Conservation (phyloP, 2,329 filamentous ascomycete genomes). For the Fusarium pseudonygamai region DNA sequence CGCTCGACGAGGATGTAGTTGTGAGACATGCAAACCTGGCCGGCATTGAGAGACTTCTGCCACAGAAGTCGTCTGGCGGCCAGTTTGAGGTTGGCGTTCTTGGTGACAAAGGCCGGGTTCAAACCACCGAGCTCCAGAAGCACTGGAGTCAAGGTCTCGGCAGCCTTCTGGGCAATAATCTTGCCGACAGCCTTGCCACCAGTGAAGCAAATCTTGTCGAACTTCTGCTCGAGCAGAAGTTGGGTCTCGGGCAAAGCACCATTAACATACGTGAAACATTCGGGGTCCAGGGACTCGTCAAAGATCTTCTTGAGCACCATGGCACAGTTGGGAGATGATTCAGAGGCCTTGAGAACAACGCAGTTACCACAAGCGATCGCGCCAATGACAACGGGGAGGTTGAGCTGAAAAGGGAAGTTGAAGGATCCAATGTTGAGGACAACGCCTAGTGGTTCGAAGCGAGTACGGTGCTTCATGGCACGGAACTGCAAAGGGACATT, state of each 20-base stretch:
- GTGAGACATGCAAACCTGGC: slow-evolving; percentile 91
- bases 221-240: slow-evolving; percentile 84
- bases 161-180: slow-evolving; percentile 90
- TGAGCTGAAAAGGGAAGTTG: slow-evolving; percentile 91
- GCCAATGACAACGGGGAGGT: slow-evolving; percentile 81
- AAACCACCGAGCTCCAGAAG: slow-evolving; percentile 89
- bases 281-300: slow-evolving; percentile 77
- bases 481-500: slow-evolving; percentile 76
- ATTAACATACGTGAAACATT: slow-evolving; percentile 81
- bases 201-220: slow-evolving; percentile 99
- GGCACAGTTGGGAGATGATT: slow-evolving; percentile 79
- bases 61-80: slow-evolving; percentile 87
- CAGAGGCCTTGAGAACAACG: slow-evolving; percentile 89
- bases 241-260: slow-evolving; percentile 84
- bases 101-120: slow-evolving; percentile 93
- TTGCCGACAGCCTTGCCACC: slow-evolving; percentile 81
- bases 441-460: slow-evolving; percentile 87
- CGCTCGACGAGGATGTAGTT: slow-evolving; percentile 91
- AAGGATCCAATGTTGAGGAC: slow-evolving; percentile 90
- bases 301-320: slow-evolving; percentile 84
- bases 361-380: slow-evolving; percentile 95
- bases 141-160: slow-evolving; percentile 86
- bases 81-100: slow-evolving; percentile 79
- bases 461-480: slow-evolving; percentile 76
- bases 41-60: slow-evolving; percentile 87